Evolutionary conservation across 352 stramenopile genomes (phyloP), one percentile per base, ranked within the genome.

Genomic region (Phytophthora tubulina): DNA sequence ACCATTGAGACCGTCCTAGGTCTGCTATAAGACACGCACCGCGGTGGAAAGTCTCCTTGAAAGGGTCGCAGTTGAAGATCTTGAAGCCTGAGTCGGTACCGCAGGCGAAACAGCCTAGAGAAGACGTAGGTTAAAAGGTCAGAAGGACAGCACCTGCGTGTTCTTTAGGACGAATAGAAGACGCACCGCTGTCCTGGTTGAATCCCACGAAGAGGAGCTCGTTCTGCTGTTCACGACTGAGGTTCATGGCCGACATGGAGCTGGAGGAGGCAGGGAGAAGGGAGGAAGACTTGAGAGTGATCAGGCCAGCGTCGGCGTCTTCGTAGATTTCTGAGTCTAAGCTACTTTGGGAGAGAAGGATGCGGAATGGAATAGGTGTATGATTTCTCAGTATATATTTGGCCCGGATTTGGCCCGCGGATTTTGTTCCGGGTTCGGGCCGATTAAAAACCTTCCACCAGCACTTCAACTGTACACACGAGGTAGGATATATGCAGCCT

Each of bases 11-110:
- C 45, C 5, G 21, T 36, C 27, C 9, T 13, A 14, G 27, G 15
- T 13, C n/a, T 58, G 15, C 3, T 39, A 41, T 13, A 56, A 30
- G 8, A 6, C 35, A 14, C 62, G 2, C 17, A 96, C 91, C 89
- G 73, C 98, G 88, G 50, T 97, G 88, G 70, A 99, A 99, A 1
- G 95, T 99, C 78, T 99, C 95, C 59, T 98, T 97, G 75, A 98
- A 99, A 7, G 98, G 98, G 75, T 99, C 88, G 38, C 98, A 97
- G 79, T 99, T 99, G 82, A 98, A 99, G 67, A 99, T 99, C 60
- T 97, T 94, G 82, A 99, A 99, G 27, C 98, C 98, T 15, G 88
- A 94, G 61, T 97, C 95, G 3, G 97, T 99, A 21, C 97, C 97
- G 51, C 93, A 98, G 11, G 95, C 91, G 67, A 98, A 98, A 78